These are phyloP conservation scores for Lodderomyces oxycetoniae DNA, from an alignment of 1,139 yeast species.

Conservation along the genomic window DNA sequence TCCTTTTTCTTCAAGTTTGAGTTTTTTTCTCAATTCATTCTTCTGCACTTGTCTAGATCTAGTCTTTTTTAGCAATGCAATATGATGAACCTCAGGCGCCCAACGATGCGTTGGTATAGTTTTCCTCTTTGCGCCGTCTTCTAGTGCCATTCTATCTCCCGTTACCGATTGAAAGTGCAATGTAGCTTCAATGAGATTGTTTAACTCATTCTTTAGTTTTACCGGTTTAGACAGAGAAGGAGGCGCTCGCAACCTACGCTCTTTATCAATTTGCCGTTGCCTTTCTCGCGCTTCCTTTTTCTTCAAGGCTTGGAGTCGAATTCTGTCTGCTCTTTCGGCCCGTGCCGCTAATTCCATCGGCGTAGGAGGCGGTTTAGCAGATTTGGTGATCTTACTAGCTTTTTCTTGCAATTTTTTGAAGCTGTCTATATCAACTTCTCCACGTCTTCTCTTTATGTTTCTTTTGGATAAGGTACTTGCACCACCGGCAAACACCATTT, in stretches of 20 bases:
- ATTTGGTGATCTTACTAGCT: constrained; percentile 6
- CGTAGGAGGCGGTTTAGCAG: constrained; percentile 5
- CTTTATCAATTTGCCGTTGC: constrained; percentile 1
- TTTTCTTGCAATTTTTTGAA: constrained; percentile 9
- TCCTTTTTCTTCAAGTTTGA: constrained; percentile 8
- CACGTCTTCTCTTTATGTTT: constrained; percentile 6
- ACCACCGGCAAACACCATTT: constrained; percentile 29
- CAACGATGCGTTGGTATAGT: constrained; percentile 25
- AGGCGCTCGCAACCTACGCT: constrained; percentile 7
- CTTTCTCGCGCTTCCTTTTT: not conserved
- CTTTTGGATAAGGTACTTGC: constrained; percentile 5
- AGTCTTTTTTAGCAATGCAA: constrained; percentile 7
- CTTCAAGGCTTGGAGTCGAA: not conserved
- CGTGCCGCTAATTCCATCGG: constrained; percentile 8
- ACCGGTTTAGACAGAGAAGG: constrained; percentile 10
- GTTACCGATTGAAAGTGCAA: constrained; percentile 37
- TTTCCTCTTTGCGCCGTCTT: constrained; percentile 31
- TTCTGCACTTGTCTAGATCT: constrained; percentile 12
- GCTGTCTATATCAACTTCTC: constrained; percentile 6
- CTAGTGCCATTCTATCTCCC: constrained; percentile 30
- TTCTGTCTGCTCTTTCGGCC: constrained; percentile 4
- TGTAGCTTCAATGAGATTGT: constrained; percentile 24
- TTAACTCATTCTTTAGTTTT: constrained; percentile 8
- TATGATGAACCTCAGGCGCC: constrained; percentile 21
- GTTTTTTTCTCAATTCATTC: constrained; percentile 7